Evolutionary conservation across 163 green algal species (phyloP), one percentile per base, ranked within the genome.

Genomic region (Prototheca cutis): DNA sequence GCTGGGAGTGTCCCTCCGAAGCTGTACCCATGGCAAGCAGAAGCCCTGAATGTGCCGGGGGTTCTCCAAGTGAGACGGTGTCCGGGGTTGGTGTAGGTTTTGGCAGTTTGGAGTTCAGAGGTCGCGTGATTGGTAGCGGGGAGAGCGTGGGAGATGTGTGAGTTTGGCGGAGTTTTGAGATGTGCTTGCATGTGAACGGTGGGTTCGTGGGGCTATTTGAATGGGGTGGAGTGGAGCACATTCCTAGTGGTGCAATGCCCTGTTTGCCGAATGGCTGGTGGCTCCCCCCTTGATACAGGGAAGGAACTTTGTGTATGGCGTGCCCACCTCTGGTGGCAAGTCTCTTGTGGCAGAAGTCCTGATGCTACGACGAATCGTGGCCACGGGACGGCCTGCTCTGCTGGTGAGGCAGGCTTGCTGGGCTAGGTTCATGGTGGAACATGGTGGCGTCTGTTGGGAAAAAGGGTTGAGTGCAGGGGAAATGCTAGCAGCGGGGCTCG

Each of bases 331-430:
- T 52, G 91, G 85, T 21, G 91, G 91, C 25, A 97, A 98, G 79
- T 84, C 72, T n/a, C 72, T 96, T 53, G 90, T 98, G 19, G 87
- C 87, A 4, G 92, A 99, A 56, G 68, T 96, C 13, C 72, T 98
- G 1, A 81, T 90, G 61, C 67, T 97, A 27, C 62, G 85, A 2
- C 72, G 87, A 7, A 55, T 95, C 33, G 23, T 69, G 28, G 24
- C 40, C 4, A 75, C 75, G 23, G 48, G 62, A 45, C 53, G 61
- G 13, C 59, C 65, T 48, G 71, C 72, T 52, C 84, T 76, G 58
- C 42, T 76, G 30, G 68, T 57, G n/a, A n/a, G n/a, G n/a, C n/a
- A n/a, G n/a, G n/a, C n/a, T n/a, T n/a, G n/a, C n/a, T n/a, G 49
- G 6, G 89, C 80, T n/a, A 89, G 90, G 33, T 95, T 95, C 74